phyloP scores from a whole-genome alignment of 257 asterid species.

The Mitragyna speciosa region DNA sequence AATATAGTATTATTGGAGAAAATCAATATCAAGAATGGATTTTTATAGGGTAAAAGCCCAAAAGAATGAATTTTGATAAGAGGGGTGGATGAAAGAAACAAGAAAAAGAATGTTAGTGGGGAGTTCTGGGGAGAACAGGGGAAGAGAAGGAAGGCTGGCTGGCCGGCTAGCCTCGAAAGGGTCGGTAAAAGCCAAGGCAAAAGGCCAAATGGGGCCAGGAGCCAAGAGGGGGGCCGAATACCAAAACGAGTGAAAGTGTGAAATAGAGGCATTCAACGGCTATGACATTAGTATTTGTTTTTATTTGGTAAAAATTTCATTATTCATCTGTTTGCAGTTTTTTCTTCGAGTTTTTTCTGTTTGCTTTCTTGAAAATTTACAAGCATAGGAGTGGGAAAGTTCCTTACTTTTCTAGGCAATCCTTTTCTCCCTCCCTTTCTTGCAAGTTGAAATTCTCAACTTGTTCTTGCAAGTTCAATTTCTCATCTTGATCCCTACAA shows the following conservation, averaged over 20 bases:
- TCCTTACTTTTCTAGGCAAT: neutral
- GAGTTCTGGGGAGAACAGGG: conserved; percentile 1
- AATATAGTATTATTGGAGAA: neutral
- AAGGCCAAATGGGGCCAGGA: conserved; percentile 12
- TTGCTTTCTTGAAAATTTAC: neutral
- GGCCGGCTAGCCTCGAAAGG: conserved; percentile 9
- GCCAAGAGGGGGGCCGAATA: neutral
- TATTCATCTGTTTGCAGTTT: neutral
- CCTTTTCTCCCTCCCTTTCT: neutral
- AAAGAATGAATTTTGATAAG: conserved; percentile 13
- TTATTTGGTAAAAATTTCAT: neutral
- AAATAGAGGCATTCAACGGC: conserved; percentile 15
- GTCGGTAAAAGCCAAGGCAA: conserved; percentile 18
- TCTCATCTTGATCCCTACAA: no score
- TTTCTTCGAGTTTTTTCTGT: neutral
- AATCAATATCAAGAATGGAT: conserved; percentile 20
- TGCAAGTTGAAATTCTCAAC: no score
- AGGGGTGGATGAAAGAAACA: neutral
- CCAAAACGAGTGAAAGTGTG: neutral
- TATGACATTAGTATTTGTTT: neutral
- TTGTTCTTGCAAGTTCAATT: no score
- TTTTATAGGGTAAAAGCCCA: neutral
- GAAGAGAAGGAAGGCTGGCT: neutral
- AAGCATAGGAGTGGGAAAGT: neutral
- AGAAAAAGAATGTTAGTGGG: neutral